phyloP scores from a whole-genome alignment of 2,329 filamentous ascomycete species.

The Monascus ruber region DNA sequence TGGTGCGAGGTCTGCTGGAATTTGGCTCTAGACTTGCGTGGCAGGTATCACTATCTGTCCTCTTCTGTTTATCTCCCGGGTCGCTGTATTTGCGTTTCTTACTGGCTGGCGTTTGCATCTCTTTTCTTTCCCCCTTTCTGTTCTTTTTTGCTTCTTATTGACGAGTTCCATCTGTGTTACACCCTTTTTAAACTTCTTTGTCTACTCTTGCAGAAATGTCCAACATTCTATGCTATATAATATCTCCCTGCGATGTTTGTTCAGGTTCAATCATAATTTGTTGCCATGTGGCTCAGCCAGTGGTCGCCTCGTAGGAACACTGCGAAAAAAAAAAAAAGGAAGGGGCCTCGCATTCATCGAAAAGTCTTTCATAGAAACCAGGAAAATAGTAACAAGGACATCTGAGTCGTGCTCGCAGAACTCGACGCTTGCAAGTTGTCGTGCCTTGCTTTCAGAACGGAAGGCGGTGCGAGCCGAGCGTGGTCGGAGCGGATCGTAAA shows the following conservation, averaged over 20 bases:
- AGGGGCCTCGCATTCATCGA: too few species aligned
- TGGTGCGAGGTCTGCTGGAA: slow-evolving; percentile 7
- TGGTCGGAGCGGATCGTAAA: slow-evolving; percentile 29
- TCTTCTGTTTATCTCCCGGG: slow-evolving; percentile 13
- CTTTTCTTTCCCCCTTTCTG: not conserved
- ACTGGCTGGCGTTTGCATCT: slow-evolving; percentile 23
- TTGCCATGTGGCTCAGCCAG: too few species aligned
- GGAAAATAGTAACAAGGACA: too few species aligned
- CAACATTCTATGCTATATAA: slow-evolving; percentile 28
- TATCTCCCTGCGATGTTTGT: slow-evolving; percentile 8
- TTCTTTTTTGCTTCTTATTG: slow-evolving; percentile 11
- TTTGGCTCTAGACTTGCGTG: slow-evolving; percentile 18
- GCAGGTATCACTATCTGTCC: slow-evolving; percentile 16
- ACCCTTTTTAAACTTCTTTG: slow-evolving; percentile 7
- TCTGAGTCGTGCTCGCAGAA: too few species aligned
- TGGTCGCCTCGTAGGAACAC: too few species aligned
- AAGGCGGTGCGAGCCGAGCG: slow-evolving; percentile 16
- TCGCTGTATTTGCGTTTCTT: slow-evolving; percentile 16
- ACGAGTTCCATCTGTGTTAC: slow-evolving; percentile 18
- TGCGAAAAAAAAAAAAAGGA: too few species aligned
- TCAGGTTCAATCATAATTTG: not conserved
- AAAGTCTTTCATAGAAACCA: too few species aligned
- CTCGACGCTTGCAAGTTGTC: too few species aligned
- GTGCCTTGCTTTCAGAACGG: slow-evolving; percentile 6
- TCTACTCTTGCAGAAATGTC: slow-evolving; percentile 10